Evolutionary conservation across 148 eudicot genomes (phyloP), one percentile per base, ranked within the genome.

Genomic region (Camellia granthamiana): DNA sequence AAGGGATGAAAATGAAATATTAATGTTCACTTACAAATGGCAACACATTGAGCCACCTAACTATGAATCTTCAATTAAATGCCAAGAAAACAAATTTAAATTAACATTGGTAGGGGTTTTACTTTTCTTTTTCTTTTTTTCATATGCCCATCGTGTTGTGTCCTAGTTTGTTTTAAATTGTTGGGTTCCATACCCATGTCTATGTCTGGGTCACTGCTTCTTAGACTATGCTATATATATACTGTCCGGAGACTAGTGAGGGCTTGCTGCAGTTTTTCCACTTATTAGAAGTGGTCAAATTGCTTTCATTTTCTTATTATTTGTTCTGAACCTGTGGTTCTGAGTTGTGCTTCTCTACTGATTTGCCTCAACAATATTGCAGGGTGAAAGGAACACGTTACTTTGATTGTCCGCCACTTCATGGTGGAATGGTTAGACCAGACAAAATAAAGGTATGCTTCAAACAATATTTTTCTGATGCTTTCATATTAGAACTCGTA

Each of bases 351-450:
- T 42, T 62, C 51, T 19, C 51, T 21, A 46, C 9, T 30, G n/a
- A 62, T 78, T 69, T 75, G 14, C 59, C 69, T 51, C 72, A 52
- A 56, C 81, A 18, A 54, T 84, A 76, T 81, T 77, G 67, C 90
- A 95, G 99, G 89, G 99, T 95, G 80, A 92, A 92, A 87, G 97
- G 97, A 55, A 90, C 85, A 70, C 94, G 99, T 8, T 95, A 86
- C 89, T 95, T 95, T 72, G 79, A 87, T 16, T 95, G 99, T 83
- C 97, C 95, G 61, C 91, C 90, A 54, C 92, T 85, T 79, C 97
- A 94, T 85, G 99, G 99, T 81, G 97, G 88, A 64, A 88, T 95
- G 81, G 92, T 95, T 83, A 89, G 97, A 84, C 97, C 99, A 61
- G 97, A 95, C 79, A 95, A 92, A 93, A 95, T 93, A 69, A 89